Percentiles rank a stretch among this genome's conserved stretches.
phyloP scores from a whole-genome alignment of 2,329 filamentous ascomycete genomes.

The Neonectria coccinea region DNA sequence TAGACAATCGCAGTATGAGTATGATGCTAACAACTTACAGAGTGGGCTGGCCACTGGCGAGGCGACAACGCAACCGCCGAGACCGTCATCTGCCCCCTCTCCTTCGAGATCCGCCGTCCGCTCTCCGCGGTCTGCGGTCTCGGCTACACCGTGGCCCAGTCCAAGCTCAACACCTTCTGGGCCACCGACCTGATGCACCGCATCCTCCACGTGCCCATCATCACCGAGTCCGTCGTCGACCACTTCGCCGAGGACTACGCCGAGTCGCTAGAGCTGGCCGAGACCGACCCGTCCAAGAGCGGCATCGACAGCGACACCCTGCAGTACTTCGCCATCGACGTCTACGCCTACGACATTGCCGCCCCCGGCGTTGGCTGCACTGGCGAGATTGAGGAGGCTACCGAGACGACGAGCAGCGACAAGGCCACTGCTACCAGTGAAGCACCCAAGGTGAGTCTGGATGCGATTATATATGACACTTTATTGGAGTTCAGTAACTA shows the following conservation, averaged over 20 bases:
- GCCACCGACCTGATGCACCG: conserved; percentile 76
- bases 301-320: conserved; percentile 71
- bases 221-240: conserved; percentile 70
- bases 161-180: conserved; percentile 71
- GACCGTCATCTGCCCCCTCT: conserved; percentile 76
- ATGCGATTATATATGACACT: conserved; percentile 6
- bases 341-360: conserved; percentile 73
- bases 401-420: conserved; percentile 29
- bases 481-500: conserved; percentile 63
- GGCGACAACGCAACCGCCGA: conserved; percentile 73
- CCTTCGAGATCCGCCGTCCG: conserved; percentile 67
- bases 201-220: conserved; percentile 70
- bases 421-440: conserved; percentile 33
- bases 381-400: conserved; percentile 52
- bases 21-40: conserved; percentile 50
- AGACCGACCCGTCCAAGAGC: conserved; percentile 58
- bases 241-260: conserved; percentile 72
- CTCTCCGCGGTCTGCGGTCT: conserved; percentile 70
- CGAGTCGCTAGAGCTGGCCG: conserved; percentile 65
- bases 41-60: conserved; percentile 76
- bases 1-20: no score
- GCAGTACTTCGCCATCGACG: conserved; percentile 77
- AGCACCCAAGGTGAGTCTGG: conserved; percentile 56
- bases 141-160: conserved; percentile 71
- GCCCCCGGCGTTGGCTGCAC: conserved; percentile 72